These are phyloP conservation scores for Cynanchum wilfordii DNA, from an alignment of 257 asterid species.

Conservation along the genomic window DNA sequence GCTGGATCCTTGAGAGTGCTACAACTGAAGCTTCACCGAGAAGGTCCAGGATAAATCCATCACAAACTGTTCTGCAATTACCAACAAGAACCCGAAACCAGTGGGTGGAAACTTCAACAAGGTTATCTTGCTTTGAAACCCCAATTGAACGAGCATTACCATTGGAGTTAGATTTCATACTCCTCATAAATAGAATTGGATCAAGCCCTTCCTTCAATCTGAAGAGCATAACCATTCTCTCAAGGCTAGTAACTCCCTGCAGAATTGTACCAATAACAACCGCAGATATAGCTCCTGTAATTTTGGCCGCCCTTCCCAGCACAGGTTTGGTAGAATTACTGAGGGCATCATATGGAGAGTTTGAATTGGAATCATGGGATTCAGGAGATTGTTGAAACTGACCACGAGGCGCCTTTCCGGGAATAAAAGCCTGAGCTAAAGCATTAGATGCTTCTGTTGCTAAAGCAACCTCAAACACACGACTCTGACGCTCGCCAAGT, in stretches of 20 bases:
- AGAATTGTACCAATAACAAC: conserved; percentile 82
- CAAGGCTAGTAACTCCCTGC: conserved; percentile 87
- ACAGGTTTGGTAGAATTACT: conserved; percentile 46
- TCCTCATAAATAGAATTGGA: conserved; percentile 71
- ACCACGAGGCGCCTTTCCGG: conserved; percentile 71
- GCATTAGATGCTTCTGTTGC: conserved; percentile 85
- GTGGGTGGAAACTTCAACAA: conserved; percentile 79
- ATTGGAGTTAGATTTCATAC: conserved; percentile 66
- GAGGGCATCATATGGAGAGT: conserved; percentile 44
- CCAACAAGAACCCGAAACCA: conserved; percentile 99
- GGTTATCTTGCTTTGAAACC: conserved; percentile 55
- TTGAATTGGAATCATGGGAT: conserved; percentile 52
- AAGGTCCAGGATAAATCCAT: conserved; percentile 82
- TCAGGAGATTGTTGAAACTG: conserved; percentile 75
- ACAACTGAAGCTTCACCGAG: conserved; percentile 86
- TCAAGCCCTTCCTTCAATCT: conserved; percentile 90
- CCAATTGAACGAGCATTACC: conserved; percentile 78
- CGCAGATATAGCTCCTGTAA: conserved; percentile 72
- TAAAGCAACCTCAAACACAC: conserved; percentile 96
- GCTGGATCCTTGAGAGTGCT: conserved; percentile 85
- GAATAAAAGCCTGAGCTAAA: conserved; percentile 59
- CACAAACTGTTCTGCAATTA: conserved; percentile 82
- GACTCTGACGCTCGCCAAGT: conserved; percentile 97
- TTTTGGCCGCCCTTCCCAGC: conserved; percentile 55
- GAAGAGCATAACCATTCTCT: conserved; percentile 83